Evolutionary conservation across 305 asterid species (phyloP), one percentile per base, ranked within the genome.

Genomic region (Euphrasia arctica): DNA sequence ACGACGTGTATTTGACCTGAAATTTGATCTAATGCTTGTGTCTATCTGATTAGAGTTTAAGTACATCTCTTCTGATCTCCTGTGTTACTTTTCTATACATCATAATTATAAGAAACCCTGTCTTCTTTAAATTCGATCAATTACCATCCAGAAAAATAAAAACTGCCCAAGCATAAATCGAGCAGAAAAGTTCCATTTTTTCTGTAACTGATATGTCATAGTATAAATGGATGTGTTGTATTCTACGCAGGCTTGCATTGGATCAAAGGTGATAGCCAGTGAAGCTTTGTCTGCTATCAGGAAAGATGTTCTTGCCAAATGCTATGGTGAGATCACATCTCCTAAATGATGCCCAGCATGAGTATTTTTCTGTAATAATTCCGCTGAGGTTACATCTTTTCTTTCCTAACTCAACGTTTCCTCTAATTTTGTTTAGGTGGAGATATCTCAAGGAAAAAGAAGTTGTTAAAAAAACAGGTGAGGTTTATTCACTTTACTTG

Each of bases 281-380:
- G 97, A 91, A 81, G 80, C 96, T 68, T 65, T 91, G 67, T 91
- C 96, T 31, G 97, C 97, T 54, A 88, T 88, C 80, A 81, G 96
- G 80, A 91, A 91, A 75, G 98, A 91, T 64, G 98, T 91, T 75
- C 89, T 86, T 7, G 98, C 98, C 61, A 88, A 91, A 83, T 91
- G 98, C 85, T 91, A 91, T 64, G 98, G 98, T 91, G 73, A 82
- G 88, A 63, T 76, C 71, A 42, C 47, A 27, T 43, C 61, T 62
- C 62, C 66, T 73, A 10, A 68, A 9, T 32, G 55, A 58, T 39
- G 15, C 50, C 14, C 29, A 11, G 11, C 52, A 45, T 32, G 64
- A 58, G 54, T 36, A 27, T 31, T 54, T 69, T 57, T 49, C 34
- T 67, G 54, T 58, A 58, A 65, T 12, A 68, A 57, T 58, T 5